phyloP scores from a whole-genome alignment of 345 rosid genomes.

The Syzygium aromaticum region DNA sequence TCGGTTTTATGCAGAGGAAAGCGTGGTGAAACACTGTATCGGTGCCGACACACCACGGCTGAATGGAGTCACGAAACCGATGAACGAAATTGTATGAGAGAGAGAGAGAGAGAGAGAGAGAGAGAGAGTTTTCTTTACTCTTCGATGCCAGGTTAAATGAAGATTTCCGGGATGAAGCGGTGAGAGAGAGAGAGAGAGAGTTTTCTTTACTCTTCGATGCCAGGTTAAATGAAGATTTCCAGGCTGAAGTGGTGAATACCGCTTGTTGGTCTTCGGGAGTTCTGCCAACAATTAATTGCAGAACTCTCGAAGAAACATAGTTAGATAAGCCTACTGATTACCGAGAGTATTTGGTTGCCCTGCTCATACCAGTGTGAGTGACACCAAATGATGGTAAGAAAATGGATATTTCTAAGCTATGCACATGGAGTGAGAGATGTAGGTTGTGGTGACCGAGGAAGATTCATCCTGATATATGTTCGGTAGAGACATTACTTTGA shows the following conservation, averaged over 20 bases:
- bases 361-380: neutral
- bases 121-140: neutral
- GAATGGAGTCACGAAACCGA: neutral
- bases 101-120: neutral
- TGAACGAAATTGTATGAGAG: neutral
- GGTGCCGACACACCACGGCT: too few species aligned
- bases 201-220: neutral
- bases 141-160: neutral
- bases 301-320: neutral
- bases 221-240: neutral
- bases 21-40: accelerated
- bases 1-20: neutral
- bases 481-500: accelerated
- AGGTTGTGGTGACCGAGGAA: neutral
- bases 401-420: neutral
- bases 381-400: neutral
- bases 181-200: too few species aligned
- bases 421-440: accelerated
- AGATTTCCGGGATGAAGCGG: neutral
- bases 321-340: neutral
- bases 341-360: neutral
- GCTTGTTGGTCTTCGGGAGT: neutral
- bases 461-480: neutral
- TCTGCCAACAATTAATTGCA: neutral
- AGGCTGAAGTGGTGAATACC: accelerated